Base-by-base conservation (phyloP, 257 asterid genomes). In the Nicotiana undulata region DNA sequence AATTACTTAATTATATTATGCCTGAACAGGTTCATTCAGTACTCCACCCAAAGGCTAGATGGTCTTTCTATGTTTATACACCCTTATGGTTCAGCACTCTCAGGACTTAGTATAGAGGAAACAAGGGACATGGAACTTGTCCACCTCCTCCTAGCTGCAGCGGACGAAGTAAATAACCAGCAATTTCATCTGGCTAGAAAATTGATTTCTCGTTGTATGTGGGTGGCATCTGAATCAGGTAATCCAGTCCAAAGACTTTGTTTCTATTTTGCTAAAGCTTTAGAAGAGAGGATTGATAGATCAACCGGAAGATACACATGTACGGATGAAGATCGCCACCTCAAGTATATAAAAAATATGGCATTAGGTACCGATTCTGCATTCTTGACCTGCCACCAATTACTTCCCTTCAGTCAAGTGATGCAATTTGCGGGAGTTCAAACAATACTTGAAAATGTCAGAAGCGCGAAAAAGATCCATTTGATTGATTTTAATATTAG, bases 401-500 rank as follows among this genome's bases (percentile, higher is more conserved):
- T 85, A 31, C 67, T 91, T n/a, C 97, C 95, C n/a, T 87, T 92
- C 28, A 79, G 53, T 26, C 95, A 90, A 77, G 91, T 88, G 44
- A 70, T 72, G 67, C 94, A 89, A 81, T 85, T 92, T 51, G 94
- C 91, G 2, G 94, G 90, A 60, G 76, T 91, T 52, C 93, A 92
- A 76, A 78, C 91, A 74, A 75, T 92, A 2, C 22, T 87, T 3
- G 97, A 92, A 60, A 82, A 84, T 61, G 86, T 90, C 32, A 79
- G 68, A 28, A 80, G 74, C 0, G 83, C 86, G 22, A 37, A 64
- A 16, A 89, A 86, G 79, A 85, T 92, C 85, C 97, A 92, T 64
- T 22, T 92, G 81, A 80, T 92, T 28, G 97, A 92, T 86, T 89
- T 92, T 24, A 91, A 91, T 63, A 86, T 92, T 79, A 84, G 95